Evolutionary conservation across 2,329 filamentous ascomycete species (phyloP), one percentile per base, ranked within the genome.

Genomic region (Fusarium sterilihyphosum): DNA sequence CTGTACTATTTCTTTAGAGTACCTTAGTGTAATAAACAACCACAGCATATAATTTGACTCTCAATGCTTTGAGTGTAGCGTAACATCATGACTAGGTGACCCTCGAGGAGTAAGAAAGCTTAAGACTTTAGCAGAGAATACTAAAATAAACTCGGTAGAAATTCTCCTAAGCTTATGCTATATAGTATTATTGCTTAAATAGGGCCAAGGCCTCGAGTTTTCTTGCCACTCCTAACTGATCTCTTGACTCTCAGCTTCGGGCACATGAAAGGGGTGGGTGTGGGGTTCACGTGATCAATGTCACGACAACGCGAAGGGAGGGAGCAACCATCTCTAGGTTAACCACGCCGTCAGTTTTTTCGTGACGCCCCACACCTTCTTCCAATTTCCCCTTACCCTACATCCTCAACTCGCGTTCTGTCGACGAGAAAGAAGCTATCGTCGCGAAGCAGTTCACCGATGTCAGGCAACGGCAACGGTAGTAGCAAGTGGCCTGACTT

Each of bases 401-500:
- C 73, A 77, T 74, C 71, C 61, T 63, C 72, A 47, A 54, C 66
- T 67, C 70, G 73, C 54, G 61, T 60, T 43, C 65, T 59, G 43
- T 61, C 33, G 50, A 76, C 46, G 57, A 72, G 61, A 59, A 57
- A 70, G 47, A 70, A 75, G 57, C 50, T 67, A 76, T 74, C 65
- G 73, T 70, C 71, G 43, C 62, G 47, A 61, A 61, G 46, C 57
- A 65, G 70, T 66, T 70, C 61, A 74, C 76, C 75, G 70, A 82
- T 80, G 79, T 70, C 79, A 68, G 74, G 77, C 50, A 78, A 67
- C 61, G 66, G 65, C 59, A 63, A 63, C 43, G 49, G 69, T 35
- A 75, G 70, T 63, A 78, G 70, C 74, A 80, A 78, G 81, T 83
- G 81, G 81, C 76, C 78, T 67, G 74, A 82, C 68, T 78, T 81